Conservation (phyloP, 257 asterid genomes). For the Lycium barbarum region DNA sequence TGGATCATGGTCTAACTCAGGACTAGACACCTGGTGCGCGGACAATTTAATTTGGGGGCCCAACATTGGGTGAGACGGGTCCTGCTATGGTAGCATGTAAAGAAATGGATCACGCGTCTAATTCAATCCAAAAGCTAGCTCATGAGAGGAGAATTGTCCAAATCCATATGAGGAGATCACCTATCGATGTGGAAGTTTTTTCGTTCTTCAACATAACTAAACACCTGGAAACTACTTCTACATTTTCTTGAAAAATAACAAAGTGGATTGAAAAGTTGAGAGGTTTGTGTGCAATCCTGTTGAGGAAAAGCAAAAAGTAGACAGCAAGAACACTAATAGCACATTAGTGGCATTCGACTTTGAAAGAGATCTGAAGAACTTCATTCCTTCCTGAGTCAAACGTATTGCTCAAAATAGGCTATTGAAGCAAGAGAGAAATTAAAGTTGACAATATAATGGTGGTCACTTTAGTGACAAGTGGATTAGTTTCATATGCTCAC, state of each 20-base stretch:
- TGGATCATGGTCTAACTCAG: no score
- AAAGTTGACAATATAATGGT: conserved; percentile 2
- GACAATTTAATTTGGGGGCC: no score
- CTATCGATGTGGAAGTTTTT: no score
- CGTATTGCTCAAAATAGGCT: background rate
- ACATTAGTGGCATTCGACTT: conserved; percentile 43
- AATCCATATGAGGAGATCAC: no score
- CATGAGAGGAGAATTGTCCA: no score
- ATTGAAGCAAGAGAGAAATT: background rate
- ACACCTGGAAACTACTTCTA: background rate
- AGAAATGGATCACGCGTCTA: no score
- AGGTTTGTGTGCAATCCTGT: conserved; percentile 48
- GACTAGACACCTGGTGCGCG: no score
- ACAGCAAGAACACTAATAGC: conserved; percentile 46
- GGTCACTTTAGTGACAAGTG: background rate
- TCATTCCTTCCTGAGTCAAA: conserved; percentile 44
- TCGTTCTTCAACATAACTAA: background rate
- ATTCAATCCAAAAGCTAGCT: no score
- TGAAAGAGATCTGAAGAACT: conserved; percentile 43
- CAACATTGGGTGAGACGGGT: no score
- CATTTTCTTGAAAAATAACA: background rate
- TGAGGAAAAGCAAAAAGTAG: conserved; percentile 61
- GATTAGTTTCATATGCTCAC: background rate
- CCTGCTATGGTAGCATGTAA: no score
- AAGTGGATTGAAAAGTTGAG: background rate